Evolutionary conservation across 176 grass and related monocot species (phyloP).

Genomic region (Oryza brachyantha): DNA sequence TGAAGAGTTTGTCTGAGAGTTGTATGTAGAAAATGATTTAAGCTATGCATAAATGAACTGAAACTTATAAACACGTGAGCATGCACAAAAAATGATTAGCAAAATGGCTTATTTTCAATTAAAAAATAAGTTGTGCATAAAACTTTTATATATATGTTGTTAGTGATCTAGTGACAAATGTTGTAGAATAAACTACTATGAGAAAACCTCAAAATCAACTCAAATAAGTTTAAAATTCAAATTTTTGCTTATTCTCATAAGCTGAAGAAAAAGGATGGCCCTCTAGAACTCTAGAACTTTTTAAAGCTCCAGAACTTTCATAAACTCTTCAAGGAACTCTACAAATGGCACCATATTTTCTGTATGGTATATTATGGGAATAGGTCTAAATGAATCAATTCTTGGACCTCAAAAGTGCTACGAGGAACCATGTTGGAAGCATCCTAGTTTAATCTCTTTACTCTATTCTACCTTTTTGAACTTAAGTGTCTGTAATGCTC

Average conservation of each 20-base stretch:
- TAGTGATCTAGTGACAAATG: too few relatives aligned
- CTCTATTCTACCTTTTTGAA: not conserved
- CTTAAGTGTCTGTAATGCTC: too few relatives aligned
- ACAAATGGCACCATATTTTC: not conserved
- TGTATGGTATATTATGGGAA: not conserved
- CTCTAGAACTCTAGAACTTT: not conserved
- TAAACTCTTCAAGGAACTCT: not conserved
- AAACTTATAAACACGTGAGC: not conserved
- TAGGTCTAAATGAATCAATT: not conserved
- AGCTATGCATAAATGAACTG: not conserved
- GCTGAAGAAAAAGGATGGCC: too few relatives aligned
- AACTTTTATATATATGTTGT: too few relatives aligned
- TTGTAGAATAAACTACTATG: too few relatives aligned
- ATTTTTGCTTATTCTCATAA: too few relatives aligned
- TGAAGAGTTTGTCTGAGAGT: not conserved
- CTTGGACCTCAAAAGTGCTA: too few relatives aligned
- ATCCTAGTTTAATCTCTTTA: not conserved
- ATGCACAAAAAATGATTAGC: not conserved
- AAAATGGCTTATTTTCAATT: too few relatives aligned
- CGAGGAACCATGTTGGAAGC: not conserved
- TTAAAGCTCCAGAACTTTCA: not conserved
- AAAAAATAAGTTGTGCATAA: too few relatives aligned
- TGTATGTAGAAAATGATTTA: not conserved
- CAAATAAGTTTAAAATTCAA: too few relatives aligned
- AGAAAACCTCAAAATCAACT: too few relatives aligned